Percentiles rank a stretch among this genome's conserved stretches.
These are phyloP conservation scores for sunflower (Helianthus annuus) DNA, from an alignment of 129 eudicot species.

Conservation along the genomic window DNA sequence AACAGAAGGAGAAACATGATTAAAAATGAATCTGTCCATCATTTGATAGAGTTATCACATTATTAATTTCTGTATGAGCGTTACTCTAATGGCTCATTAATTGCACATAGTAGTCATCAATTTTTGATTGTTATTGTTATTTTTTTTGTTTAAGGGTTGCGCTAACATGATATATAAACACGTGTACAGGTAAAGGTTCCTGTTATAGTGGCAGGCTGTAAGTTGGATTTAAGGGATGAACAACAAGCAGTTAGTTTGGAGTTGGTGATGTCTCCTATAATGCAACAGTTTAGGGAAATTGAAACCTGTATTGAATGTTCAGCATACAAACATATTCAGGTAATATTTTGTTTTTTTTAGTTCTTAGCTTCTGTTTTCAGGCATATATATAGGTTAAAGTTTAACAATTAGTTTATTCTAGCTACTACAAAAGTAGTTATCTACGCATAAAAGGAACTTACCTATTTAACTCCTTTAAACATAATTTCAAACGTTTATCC, in stretches of 20 bases:
- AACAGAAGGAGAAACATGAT: neutral
- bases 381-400: neutral
- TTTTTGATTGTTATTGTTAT: neutral
- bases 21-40: neutral
- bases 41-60: neutral
- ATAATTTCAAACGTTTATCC: neutral
- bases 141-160: neutral
- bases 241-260: constrained; percentile 71
- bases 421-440: neutral
- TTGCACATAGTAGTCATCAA: neutral
- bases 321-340: constrained; percentile 69
- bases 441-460: neutral
- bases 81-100: constrained; percentile 9
- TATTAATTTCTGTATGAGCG: neutral
- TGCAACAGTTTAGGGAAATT: constrained; percentile 88
- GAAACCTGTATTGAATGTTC: constrained; percentile 86
- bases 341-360: constrained; percentile 16
- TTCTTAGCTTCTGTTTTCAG: neutral
- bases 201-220: constrained; percentile 94
- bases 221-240: constrained; percentile 85
- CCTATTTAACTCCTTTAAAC: neutral
- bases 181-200: constrained; percentile 82
- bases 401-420: neutral
- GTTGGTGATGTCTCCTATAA: constrained; percentile 89
- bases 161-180: constrained; percentile 21